Conservation (phyloP, 2,329 filamentous ascomycete genomes). For the Xylaria multiplex region DNA sequence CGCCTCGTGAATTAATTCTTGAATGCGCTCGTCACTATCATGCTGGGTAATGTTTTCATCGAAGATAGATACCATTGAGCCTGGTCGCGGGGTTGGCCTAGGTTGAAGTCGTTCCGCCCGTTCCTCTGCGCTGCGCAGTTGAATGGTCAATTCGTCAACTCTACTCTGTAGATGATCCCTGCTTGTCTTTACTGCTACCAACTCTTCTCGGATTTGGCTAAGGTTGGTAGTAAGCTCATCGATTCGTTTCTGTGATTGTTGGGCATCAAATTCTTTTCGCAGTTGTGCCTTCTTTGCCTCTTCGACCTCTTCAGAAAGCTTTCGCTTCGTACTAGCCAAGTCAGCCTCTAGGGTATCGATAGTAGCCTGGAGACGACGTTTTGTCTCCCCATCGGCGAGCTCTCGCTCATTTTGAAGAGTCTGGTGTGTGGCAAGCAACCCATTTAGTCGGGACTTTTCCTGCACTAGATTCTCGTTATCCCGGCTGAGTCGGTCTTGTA, state of each 20-base stretch:
- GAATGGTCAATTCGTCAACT: conserved; percentile 88
- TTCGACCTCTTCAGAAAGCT: conserved; percentile 82
- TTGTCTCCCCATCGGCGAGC: conserved; percentile 80
- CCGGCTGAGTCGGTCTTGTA: conserved; percentile 86
- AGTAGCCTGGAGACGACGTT: conserved; percentile 80
- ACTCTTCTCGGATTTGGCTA: conserved; percentile 83
- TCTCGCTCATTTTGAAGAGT: conserved; percentile 93
- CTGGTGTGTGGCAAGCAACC: conserved; percentile 83
- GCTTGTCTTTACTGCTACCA: conserved; percentile 85
- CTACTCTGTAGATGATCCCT: conserved; percentile 89
- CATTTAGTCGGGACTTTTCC: conserved; percentile 85
- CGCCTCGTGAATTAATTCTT: conserved; percentile 85
- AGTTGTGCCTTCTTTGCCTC: conserved; percentile 84
- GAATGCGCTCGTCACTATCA: conserved; percentile 69
- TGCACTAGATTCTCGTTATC: conserved; percentile 87
- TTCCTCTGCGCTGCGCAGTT: conserved; percentile 90
- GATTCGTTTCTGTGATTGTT: conserved; percentile 88
- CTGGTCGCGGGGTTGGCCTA: conserved; percentile 73
- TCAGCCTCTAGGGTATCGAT: conserved; percentile 84
- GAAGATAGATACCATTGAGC: conserved; percentile 54
- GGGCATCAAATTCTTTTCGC: conserved; percentile 88
- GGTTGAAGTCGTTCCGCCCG: conserved; percentile 83
- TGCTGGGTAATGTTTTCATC: conserved; percentile 55
- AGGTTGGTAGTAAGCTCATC: conserved; percentile 88
- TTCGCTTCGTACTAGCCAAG: conserved; percentile 80